Conservation (phyloP, 768 basidiomycete species). For the Mycena venus region DNA sequence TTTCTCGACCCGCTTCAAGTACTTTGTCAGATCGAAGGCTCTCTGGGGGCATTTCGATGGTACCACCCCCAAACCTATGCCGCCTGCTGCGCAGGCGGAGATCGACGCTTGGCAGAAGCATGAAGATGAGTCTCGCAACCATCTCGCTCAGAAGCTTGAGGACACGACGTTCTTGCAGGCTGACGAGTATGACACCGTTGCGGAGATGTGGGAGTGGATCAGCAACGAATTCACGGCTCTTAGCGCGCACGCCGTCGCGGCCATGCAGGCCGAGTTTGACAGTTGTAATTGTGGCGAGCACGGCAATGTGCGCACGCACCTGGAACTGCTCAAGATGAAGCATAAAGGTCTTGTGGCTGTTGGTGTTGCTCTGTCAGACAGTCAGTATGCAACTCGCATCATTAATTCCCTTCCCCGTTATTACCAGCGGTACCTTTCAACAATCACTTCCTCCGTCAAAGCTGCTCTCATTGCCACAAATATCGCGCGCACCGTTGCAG, state of each 20-base stretch:
- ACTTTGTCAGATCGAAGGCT: slow-evolving; percentile 44
- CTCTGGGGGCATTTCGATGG: slow-evolving; percentile 49
- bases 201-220: slow-evolving; percentile 47
- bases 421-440: slow-evolving; percentile 11
- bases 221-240: slow-evolving; percentile 43
- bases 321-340: not conserved
- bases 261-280: slow-evolving; percentile 21
- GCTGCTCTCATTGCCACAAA: slow-evolving; percentile 7
- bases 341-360: slow-evolving; percentile 2
- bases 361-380: slow-evolving; percentile 10
- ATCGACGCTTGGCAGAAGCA: slow-evolving; percentile 49
- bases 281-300: slow-evolving; percentile 25
- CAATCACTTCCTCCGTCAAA: not conserved
- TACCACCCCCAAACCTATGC: slow-evolving; percentile 23
- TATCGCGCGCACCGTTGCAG: not conserved
- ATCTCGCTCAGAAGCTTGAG: slow-evolving; percentile 50
- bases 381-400: slow-evolving; percentile 16
- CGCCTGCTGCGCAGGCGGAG: slow-evolving; percentile 23
- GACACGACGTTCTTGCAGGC: slow-evolving; percentile 46
- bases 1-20: slow-evolving; percentile 42
- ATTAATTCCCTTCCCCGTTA: slow-evolving; percentile 15
- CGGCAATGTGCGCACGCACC: slow-evolving; percentile 15
- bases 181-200: slow-evolving; percentile 38
- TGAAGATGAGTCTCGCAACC: slow-evolving; percentile 45
- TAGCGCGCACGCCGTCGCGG: slow-evolving; percentile 21